These are phyloP conservation scores for Parathielavia hyrcaniae DNA, from an alignment of 495 filamentous ascomycete genomes.

Conservation along the genomic window DNA sequence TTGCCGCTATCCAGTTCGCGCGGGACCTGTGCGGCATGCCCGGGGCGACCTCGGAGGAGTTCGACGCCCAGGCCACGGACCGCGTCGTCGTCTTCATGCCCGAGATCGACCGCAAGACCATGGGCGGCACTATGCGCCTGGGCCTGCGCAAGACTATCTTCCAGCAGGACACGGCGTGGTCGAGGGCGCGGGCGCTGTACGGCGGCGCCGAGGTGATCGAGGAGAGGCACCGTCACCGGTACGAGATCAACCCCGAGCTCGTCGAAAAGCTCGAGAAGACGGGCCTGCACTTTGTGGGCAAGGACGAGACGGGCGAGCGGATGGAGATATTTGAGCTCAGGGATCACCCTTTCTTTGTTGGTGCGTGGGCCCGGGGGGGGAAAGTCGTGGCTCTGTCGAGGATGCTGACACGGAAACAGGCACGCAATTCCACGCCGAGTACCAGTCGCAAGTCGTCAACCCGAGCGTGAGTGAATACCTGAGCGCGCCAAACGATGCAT, in stretches of 20 bases:
- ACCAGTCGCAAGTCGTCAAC: conserved; percentile 19
- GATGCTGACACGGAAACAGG: conserved; percentile 3
- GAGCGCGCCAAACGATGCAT: not conserved
- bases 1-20: conserved; percentile 88
- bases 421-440: conserved; percentile 27
- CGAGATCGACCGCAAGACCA: conserved; percentile 54
- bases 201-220: conserved; percentile 48
- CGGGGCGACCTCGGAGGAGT: conserved; percentile 60
- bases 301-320: conserved; percentile 73
- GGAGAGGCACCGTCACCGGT: conserved; percentile 68
- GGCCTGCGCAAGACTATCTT: conserved; percentile 69
- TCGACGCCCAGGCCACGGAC: conserved; percentile 50
- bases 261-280: conserved; percentile 51
- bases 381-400: not conserved
- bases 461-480: conserved; percentile 16
- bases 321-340: conserved; percentile 89
- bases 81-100: conserved; percentile 85
- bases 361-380: not conserved
- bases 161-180: conserved; percentile 74
- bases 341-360: conserved; percentile 89
- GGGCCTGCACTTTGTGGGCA: conserved; percentile 64
- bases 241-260: conserved; percentile 67
- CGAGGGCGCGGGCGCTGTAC: conserved; percentile 68
- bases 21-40: conserved; percentile 59
- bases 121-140: conserved; percentile 92